Evolutionary conservation across 345 rosid genomes (phyloP).

Genomic region (Sapria himalayana): DNA sequence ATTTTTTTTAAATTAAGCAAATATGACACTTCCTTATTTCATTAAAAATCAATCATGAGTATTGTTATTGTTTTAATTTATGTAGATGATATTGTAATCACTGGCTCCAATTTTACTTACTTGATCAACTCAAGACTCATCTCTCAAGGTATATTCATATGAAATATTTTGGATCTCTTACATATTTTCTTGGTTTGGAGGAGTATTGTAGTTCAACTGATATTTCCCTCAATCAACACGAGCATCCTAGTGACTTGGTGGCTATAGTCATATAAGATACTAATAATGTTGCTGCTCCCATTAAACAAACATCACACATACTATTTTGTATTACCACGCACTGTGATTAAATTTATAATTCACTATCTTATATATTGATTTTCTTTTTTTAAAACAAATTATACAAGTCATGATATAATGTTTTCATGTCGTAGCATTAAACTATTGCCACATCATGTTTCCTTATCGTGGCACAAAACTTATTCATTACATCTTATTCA

Average conservation of each 20-base stretch:
- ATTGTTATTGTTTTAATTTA: background rate
- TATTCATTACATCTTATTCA: too few species aligned
- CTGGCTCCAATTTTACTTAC: background rate
- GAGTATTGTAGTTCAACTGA: background rate
- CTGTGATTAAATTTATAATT: too few species aligned
- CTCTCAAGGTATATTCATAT: background rate
- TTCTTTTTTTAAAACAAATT: too few species aligned
- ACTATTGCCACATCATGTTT: too few species aligned
- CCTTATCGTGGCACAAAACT: too few species aligned
- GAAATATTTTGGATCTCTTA: slow-evolving; percentile 1
- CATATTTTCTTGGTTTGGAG: too few species aligned
- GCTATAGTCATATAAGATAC: background rate
- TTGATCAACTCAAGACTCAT: background rate
- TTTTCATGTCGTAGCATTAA: too few species aligned
- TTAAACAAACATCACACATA: background rate
- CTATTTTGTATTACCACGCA: too few species aligned
- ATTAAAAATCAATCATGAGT: background rate
- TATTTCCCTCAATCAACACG: background rate
- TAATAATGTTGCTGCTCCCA: background rate
- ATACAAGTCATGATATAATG: too few species aligned
- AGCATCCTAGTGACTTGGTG: background rate
- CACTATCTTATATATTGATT: too few species aligned
- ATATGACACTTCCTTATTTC: too few species aligned
- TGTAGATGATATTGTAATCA: too few species aligned
- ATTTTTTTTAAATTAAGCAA: background rate